Evolutionary conservation across 176 grass and related monocot genomes (phyloP), one percentile per base, ranked within the genome.

Genomic region (Urochloa ruziziensis): DNA sequence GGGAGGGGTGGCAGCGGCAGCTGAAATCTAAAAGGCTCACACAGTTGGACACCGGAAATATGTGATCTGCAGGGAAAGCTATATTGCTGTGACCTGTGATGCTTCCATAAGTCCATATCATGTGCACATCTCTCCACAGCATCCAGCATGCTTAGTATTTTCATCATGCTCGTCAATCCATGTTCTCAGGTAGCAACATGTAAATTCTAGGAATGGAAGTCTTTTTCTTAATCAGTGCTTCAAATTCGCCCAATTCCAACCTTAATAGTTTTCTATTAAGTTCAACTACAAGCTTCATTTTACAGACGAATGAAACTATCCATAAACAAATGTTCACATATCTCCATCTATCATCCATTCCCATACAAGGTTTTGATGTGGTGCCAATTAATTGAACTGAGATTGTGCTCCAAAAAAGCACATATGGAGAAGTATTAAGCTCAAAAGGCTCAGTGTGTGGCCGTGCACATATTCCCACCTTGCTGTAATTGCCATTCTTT

Each of bases 351-450:
- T 12, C 17, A 67, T 59, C 28, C 29, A 36, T 76, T 19, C 11
- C 13, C 72, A 77, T 25, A 82, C 19, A 76, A 49, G 51, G 52
- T 46, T 27, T 70, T 70, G 33, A 25, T 49, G 56, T 77, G 27
- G 70, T 51, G 12, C 39, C 47, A 61, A 76, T 7, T 21, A 27
- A 80, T 15, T 24, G 11, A 34, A 69, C 7, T 76, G 51, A 61
- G 82, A 70, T 13, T 60, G 46, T 42, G 77, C 25, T 47, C 11
- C 8, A 5, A 39, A n/a, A 36, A 81, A 61, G 24, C 23, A 76
- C 33, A 2, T 32, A 2, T 33, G 4, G n/a, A 14, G n/a, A 39
- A 59, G 14, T 36, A 18, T 7, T 1, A 29, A n/a, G 6, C 51
- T 71, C 36, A 46, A n/a, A 54, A 77, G 47, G 51, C 36, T 68